Evolutionary conservation across 768 basidiomycete species (phyloP), one percentile per base, ranked within the genome.

Genomic region (Russula compacta): DNA sequence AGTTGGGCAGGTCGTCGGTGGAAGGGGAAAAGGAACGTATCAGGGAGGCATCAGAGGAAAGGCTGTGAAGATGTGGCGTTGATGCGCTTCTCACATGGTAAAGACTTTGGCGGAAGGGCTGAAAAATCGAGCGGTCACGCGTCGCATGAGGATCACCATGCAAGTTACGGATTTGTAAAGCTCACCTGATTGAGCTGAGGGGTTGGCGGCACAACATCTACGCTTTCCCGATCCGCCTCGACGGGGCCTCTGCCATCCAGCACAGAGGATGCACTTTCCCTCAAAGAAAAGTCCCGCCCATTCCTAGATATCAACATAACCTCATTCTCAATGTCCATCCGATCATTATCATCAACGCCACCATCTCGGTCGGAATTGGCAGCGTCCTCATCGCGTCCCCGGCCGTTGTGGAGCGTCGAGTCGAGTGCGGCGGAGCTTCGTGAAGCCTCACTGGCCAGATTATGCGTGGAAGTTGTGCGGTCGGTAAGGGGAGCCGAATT

Each of bases 151-250:
- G 51, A 11, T 53, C 51, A 43, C 35, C 12, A 50, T 21, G 32
- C 8, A 12, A n/a, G 48, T 17, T 35, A 7, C 17, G 17, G 17
- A 29, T 15, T 8, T 21, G 35, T 29, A 29, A 29, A 29, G 24
- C 60, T 64, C 51, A 63, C 56, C 53, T 55, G 42, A 1, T 29
- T 29, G 33, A 29, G 24, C 12, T 6, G 7, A 24, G 51, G 63
- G 15, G 63, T 53, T 8, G 63, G 63, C 4, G 63, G 63, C 14
- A 63, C 60, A 14, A 63, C 63, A 49, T 64, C 56, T 36, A 50
- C 8, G 39, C 63, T 64, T 6, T 56, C 51, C 17, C 43, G 55
- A n/a, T 64, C 63, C 4, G 12, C 17, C 9, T 48, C 46, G 8
- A 10, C 4, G 2, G 43, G 19, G 14, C 5, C 6, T 2, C 15